phyloP scores from a whole-genome alignment of 257 asterid species.

The Solanum bukasovii region DNA sequence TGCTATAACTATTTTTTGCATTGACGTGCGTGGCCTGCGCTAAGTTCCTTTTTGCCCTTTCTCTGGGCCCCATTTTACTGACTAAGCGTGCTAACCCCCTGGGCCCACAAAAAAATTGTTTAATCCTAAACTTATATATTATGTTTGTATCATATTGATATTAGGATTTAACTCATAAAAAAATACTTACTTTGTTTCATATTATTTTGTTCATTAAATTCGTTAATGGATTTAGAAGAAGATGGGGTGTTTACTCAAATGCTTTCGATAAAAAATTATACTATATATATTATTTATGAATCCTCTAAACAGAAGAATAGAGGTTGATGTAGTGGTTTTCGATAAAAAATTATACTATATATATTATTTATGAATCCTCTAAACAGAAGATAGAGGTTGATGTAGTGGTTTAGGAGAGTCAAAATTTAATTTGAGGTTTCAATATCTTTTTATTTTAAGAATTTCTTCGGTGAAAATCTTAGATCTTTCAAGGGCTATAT shows the following conservation, averaged over 20 bases:
- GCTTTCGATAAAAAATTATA: too few relatives aligned
- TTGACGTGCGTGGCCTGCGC: neutral
- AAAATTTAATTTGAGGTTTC: too few relatives aligned
- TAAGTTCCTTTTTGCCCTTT: neutral
- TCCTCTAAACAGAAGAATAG: too few relatives aligned
- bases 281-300: too few relatives aligned
- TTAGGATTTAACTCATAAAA: neutral
- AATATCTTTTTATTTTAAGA: too few relatives aligned
- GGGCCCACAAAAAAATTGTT: neutral
- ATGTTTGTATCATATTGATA: neutral
- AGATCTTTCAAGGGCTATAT: too few relatives aligned
- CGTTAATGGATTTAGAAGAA: too few relatives aligned
- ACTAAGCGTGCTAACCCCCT: conserved; percentile 9
- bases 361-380: too few relatives aligned
- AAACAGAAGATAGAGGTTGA: too few relatives aligned
- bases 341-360: too few relatives aligned
- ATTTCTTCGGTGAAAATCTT: too few relatives aligned
- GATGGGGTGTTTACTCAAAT: neutral
- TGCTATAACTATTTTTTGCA: neutral
- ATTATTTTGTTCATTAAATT: neutral
- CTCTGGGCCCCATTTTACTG: neutral
- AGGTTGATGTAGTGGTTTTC: too few relatives aligned
- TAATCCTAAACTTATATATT: neutral
- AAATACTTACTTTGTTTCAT: neutral
- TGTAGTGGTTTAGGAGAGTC: accelerated